Conservation (phyloP, 1,284 basidiomycete genomes). For the Psilocybe mexicana region DNA sequence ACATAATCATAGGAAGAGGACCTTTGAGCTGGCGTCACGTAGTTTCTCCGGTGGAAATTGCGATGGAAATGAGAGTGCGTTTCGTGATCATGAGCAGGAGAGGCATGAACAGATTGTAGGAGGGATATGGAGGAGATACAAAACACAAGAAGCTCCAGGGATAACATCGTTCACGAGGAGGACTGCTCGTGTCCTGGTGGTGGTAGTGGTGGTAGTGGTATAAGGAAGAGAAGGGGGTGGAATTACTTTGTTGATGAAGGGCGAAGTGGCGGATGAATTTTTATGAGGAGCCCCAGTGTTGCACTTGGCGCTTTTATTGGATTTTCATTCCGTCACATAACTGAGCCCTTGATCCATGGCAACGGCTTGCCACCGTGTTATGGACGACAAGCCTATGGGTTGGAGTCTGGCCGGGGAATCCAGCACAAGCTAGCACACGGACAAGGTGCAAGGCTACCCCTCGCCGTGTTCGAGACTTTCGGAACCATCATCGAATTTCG, state of each 20-base stretch:
- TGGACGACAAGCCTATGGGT: not conserved
- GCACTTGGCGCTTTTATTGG: not conserved
- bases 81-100: not conserved
- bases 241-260: not conserved
- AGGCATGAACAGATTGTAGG: not conserved
- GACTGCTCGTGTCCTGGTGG: not conserved
- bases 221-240: not conserved
- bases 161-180: slow-evolving; percentile 3
- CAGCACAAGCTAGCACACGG: not conserved
- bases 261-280: not conserved
- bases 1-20: slow-evolving; percentile 50
- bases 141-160: not conserved
- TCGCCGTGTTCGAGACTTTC: slow-evolving; percentile 1
- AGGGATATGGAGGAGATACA: not conserved
- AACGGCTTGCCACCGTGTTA: not conserved
- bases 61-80: slow-evolving; percentile 1
- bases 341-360: not conserved
- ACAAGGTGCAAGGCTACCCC: not conserved
- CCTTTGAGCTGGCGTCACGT: slow-evolving; percentile 33
- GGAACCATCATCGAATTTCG: not conserved
- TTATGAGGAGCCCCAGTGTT: not conserved
- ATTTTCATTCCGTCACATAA: not conserved
- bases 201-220: not conserved
- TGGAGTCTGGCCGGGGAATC: not conserved
- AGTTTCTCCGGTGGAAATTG: slow-evolving; percentile 32